A percentile compares a stretch with the other conserved stretches of the same genome.
Conservation (phyloP, 768 basidiomycete species). For the Suillus alpinus region DNA sequence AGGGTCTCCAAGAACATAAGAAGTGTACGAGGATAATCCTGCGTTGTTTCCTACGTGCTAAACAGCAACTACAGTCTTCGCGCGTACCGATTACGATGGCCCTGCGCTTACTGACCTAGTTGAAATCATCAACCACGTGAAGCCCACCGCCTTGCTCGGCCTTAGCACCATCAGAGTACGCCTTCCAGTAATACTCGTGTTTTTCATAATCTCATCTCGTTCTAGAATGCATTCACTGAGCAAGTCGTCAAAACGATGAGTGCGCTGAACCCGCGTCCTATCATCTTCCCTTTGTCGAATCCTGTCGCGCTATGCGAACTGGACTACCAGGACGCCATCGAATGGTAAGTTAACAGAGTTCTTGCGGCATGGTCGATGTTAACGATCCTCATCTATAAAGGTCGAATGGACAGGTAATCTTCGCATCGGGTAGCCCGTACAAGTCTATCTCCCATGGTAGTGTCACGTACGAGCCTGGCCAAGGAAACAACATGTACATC, state of each 20-base stretch:
- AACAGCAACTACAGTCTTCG: conserved; percentile 48
- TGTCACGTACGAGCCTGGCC: conserved; percentile 56
- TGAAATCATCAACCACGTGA: conserved; percentile 68
- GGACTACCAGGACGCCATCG: conserved; percentile 57
- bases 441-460: conserved; percentile 46
- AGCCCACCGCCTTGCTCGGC: conserved; percentile 76
- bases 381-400: conserved; percentile 25
- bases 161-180: conserved; percentile 53
- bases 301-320: conserved; percentile 61
- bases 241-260: conserved; percentile 64
- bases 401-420: conserved; percentile 66
- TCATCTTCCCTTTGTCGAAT: conserved; percentile 82
- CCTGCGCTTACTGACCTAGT: conserved; percentile 56
- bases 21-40: conserved; percentile 42
- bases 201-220: conserved; percentile 1
- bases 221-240: conserved; percentile 57
- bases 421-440: conserved; percentile 75
- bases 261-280: conserved; percentile 62
- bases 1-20: conserved; percentile 72
- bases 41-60: neutral
- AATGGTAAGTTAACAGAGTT: conserved; percentile 38
- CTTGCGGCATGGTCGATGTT: neutral
- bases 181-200: neutral
- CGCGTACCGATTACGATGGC: conserved; percentile 66
- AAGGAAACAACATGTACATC: conserved; percentile 82